These are phyloP conservation scores for Mycena rebaudengoi DNA, from an alignment of 768 basidiomycete species.

Conservation along the genomic window DNA sequence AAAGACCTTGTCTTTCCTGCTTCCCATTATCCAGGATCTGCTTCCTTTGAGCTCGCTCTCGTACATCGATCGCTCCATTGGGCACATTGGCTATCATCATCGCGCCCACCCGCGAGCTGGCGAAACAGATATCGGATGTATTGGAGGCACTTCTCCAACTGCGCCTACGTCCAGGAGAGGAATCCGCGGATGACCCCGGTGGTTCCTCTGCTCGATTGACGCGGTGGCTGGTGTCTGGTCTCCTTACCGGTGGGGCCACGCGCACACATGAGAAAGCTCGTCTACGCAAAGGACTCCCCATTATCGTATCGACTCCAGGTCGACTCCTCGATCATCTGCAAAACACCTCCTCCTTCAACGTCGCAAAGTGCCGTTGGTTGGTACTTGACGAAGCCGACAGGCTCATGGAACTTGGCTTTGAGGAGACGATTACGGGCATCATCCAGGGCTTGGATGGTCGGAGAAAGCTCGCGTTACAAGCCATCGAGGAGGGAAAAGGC, in stretches of 20 bases:
- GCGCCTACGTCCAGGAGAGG: conserved; percentile 68
- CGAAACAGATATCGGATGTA: conserved; percentile 97
- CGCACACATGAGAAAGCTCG: conserved; percentile 95
- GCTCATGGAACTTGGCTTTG: conserved; percentile 97
- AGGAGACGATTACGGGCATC: conserved; percentile 93
- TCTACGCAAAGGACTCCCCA: conserved; percentile 92
- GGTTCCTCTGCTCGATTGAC: conserved; percentile 62
- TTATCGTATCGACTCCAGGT: conserved; percentile 95
- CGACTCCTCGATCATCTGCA: conserved; percentile 95
- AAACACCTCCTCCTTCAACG: conserved; percentile 91
- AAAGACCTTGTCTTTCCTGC: conserved; percentile 92
- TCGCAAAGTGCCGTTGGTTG: conserved; percentile 95
- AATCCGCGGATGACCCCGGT: conserved; percentile 57
- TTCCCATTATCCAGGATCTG: conserved; percentile 95
- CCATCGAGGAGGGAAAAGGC: conserved; percentile 70
- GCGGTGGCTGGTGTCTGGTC: conserved; percentile 92
- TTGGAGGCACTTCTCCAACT: conserved; percentile 82
- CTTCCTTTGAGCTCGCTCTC: conserved; percentile 89
- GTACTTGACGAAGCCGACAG: conserved; percentile 97
- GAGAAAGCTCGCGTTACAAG: conserved; percentile 74
- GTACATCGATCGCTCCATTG: conserved; percentile 94
- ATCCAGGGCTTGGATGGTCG: conserved; percentile 88
- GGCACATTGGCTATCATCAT: conserved; percentile 95
- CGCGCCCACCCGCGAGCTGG: conserved; percentile 94
- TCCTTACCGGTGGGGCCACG: conserved; percentile 94